These are phyloP conservation scores for Cryptococcus deneoformans DNA, from an alignment of 1,284 basidiomycete genomes.

Conservation along the genomic window DNA sequence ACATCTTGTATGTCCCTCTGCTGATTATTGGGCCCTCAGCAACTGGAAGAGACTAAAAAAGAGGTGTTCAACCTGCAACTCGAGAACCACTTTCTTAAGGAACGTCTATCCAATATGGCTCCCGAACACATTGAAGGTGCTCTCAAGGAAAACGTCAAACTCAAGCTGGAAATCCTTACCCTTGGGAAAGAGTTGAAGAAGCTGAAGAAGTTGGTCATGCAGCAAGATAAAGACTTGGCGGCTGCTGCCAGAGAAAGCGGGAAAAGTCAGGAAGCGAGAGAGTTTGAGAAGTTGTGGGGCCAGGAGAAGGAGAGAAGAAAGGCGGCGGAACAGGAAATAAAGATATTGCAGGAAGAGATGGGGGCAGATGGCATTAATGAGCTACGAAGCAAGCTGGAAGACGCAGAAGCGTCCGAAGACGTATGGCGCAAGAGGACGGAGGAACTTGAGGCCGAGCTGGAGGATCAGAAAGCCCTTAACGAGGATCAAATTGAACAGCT, in stretches of 20 bases:
- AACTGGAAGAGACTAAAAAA: slow-evolving; percentile 89
- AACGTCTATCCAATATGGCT: slow-evolving; percentile 74
- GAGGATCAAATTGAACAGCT: slow-evolving; percentile 58
- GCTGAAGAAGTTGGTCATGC: slow-evolving; percentile 80
- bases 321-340: slow-evolving; percentile 26
- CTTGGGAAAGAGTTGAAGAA: slow-evolving; percentile 90
- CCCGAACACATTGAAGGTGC: slow-evolving; percentile 89
- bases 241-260: slow-evolving; percentile 30
- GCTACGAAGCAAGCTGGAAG: slow-evolving; percentile 62
- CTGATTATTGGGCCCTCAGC: slow-evolving; percentile 53
- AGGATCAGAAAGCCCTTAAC: slow-evolving; percentile 55
- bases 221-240: slow-evolving; percentile 62
- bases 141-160: slow-evolving; percentile 87
- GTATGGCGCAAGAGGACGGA: slow-evolving; percentile 67
- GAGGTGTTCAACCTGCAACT: slow-evolving; percentile 94
- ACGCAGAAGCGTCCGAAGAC: slow-evolving; percentile 53
- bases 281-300: slow-evolving; percentile 36
- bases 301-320: slow-evolving; percentile 40
- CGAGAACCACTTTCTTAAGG: slow-evolving; percentile 88
- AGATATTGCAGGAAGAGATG: slow-evolving; percentile 55
- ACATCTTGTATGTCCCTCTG: neutral
- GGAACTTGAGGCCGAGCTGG: slow-evolving; percentile 64
- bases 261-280: slow-evolving; percentile 37
- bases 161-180: slow-evolving; percentile 90
- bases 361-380: slow-evolving; percentile 58